Conservation (phyloP, 2,329 filamentous ascomycete genomes). For the Botrytis pseudocinerea region DNA sequence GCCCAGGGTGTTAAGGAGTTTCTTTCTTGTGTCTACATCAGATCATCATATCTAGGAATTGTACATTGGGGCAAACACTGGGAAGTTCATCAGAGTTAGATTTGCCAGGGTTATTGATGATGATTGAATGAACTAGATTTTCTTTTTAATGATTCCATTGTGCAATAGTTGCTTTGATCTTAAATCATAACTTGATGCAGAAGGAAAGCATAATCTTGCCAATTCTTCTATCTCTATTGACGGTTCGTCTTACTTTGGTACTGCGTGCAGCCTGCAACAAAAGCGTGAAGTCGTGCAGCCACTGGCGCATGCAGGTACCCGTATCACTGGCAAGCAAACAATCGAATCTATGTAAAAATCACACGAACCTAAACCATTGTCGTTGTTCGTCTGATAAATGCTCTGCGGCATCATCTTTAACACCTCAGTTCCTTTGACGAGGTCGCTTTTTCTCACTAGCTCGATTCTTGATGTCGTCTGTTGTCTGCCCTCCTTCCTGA, state of each 20-base stretch:
- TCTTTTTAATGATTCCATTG: neutral
- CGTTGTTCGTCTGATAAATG: neutral
- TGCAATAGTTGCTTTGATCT: neutral
- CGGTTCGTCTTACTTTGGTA: neutral
- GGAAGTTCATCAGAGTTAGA: constrained; percentile 16
- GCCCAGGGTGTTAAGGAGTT: constrained; percentile 19
- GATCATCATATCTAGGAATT: constrained; percentile 6
- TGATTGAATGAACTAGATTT: constrained; percentile 21
- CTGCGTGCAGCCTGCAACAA: neutral
- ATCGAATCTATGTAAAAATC: neutral
- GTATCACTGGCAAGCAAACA: neutral
- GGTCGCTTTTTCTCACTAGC: constrained; percentile 9
- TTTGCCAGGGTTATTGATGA: constrained; percentile 17
- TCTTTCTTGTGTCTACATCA: constrained; percentile 13
- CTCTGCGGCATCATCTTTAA: neutral
- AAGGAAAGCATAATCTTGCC: neutral
- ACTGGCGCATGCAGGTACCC: neutral
- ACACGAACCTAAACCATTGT: neutral
- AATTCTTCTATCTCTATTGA: neutral
- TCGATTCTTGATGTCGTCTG: neutral
- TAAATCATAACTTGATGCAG: neutral
- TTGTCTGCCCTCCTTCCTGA: constrained; percentile 2
- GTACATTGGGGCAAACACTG: constrained; percentile 20
- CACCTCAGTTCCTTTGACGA: neutral
- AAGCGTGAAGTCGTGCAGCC: neutral